Base-by-base conservation (phyloP, 73 alveolate genomes). In the Breviolum minutum region DNA sequence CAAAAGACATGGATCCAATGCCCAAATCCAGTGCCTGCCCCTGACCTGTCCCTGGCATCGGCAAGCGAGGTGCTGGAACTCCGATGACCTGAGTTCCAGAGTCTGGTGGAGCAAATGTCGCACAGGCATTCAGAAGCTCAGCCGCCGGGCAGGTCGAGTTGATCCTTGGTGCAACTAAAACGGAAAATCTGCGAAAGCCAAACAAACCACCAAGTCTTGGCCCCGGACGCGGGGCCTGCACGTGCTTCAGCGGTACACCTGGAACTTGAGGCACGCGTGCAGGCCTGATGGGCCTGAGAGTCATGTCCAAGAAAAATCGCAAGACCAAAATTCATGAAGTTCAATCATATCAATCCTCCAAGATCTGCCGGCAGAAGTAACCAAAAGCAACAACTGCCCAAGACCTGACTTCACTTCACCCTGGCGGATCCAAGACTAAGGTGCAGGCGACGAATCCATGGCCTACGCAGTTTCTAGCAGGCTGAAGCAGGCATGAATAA, bases 51-150 rank as follows among this genome's bases (percentile, higher is more conserved):
- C 22, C 63, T 24, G 85, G 62, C 85, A 76, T 27, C 7, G 85
- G 85, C 85, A 76, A 76, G 85, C 62, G 85, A 54, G 85, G 85
- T 6, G 85, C 85, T 8, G 85, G 85, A 27, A 76, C 30, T 27
- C 85, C 62, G 26, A 61, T 61, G 24, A 76, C 85, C 85, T 76
- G 40, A 8, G 81, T 9, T 6, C 81, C 19, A 70, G 26, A 0
- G 13, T 71, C 30, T 30, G 13, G 10, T n/a, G 30, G 81, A 30
- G 40, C 26, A 71, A 71, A 1, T 20, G 30, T n/a, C 30, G 48
- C 30, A 20, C 40, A 71, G 10, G 40, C 19, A 20, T 71, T 71
- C 30, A 20, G 48, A 11, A 71, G 81, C 13, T 8, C 81, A 17
- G 30, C 40, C 81, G 40, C n/a, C 30, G 40, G 40, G 81, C 13